Evolutionary conservation across 495 filamentous ascomycete species (phyloP), one percentile per base, ranked within the genome.

Genomic region (Penicillium riverlandense): DNA sequence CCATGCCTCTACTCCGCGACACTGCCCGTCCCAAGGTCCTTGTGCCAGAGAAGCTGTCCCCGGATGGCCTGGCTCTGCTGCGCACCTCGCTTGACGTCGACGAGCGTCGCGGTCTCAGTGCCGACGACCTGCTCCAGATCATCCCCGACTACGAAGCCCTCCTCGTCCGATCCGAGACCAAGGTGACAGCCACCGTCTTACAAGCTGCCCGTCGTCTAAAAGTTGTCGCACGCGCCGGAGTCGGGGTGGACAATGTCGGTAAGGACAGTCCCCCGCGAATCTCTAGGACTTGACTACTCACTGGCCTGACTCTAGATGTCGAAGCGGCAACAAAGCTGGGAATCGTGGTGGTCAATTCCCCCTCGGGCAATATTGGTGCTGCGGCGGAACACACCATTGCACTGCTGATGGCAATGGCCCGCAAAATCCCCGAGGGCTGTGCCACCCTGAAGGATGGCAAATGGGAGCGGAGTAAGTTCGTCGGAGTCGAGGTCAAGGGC

Each of bases 161-260:
- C 16, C 78, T 88, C 22, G 76, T 88, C 12, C 79, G 84, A 2
- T 85, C 81, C 35, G 83, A 88, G 55, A 86, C 83, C 9, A 81
- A 85, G 52, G 82, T 86, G 29, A 85, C 79, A 0, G 71, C 79
- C 1, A 57, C 58, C 11, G 62, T 86, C 0, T 71, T 88, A 6
- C 53, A 57, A 6, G 80, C 80, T 6, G 82, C 70, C 5, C 69
- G 67, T 41, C 78, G 71, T 37, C 63, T 88, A 7, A 78, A 80
- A 52, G 84, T 86, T 4, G 82, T 88, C n/a, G 84, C 84, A 8
- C 66, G 84, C 39, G 84, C 84, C 13, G 84, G 84, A 8, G 84
- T 88, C 1, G 84, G 84, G 6, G 83, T 88, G 9, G 84, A 88
- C 59, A 88, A 88, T 69, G 82, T 88, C 38, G 61, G 62, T 64